A percentile compares a stretch with the other conserved stretches of the same genome.
Evolutionary conservation across 2,329 filamentous ascomycete genomes (phyloP).

Genomic region (Penicillium sp.): DNA sequence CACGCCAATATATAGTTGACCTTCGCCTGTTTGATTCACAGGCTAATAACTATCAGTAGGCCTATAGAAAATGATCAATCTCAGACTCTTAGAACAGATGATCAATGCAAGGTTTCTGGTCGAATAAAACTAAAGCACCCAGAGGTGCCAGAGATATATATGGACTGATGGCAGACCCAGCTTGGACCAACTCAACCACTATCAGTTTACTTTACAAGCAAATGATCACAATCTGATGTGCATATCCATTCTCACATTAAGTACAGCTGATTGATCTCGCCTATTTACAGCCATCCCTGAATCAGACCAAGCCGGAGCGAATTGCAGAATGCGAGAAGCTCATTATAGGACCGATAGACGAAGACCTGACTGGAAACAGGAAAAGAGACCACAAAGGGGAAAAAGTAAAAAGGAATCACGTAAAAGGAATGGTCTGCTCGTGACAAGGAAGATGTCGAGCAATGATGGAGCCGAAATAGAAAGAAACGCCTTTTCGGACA

Average conservation of each 20-base stretch:
- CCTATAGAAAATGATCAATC: neutral
- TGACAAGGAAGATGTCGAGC: constrained; percentile 3
- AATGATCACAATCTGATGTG: constrained; percentile 3
- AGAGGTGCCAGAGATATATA: neutral
- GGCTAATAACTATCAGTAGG: neutral
- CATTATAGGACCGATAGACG: neutral
- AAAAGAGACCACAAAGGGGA: constrained; percentile 6
- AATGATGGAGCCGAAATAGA: constrained; percentile 14
- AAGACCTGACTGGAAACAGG: constrained; percentile 3
- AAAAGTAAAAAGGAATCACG: constrained; percentile 11
- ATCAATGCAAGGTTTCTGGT: neutral
- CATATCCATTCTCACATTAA: constrained; percentile 27
- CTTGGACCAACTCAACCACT: neutral
- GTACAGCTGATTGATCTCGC: constrained; percentile 19
- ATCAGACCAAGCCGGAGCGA: neutral
- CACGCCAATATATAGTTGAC: neutral
- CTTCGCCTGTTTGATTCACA: neutral
- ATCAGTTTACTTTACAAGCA: neutral
- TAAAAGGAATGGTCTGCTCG: constrained; percentile 12
- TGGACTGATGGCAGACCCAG: neutral
- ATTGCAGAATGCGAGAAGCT: constrained; percentile 1
- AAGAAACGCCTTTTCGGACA: constrained; percentile 16
- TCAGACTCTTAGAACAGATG: neutral
- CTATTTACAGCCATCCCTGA: constrained; percentile 15
- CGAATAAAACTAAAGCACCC: neutral